A percentile compares a stretch with the other conserved stretches of the same genome.
phyloP scores from a whole-genome alignment of 2,329 filamentous ascomycete species.

The Sporothrix mexicana region DNA sequence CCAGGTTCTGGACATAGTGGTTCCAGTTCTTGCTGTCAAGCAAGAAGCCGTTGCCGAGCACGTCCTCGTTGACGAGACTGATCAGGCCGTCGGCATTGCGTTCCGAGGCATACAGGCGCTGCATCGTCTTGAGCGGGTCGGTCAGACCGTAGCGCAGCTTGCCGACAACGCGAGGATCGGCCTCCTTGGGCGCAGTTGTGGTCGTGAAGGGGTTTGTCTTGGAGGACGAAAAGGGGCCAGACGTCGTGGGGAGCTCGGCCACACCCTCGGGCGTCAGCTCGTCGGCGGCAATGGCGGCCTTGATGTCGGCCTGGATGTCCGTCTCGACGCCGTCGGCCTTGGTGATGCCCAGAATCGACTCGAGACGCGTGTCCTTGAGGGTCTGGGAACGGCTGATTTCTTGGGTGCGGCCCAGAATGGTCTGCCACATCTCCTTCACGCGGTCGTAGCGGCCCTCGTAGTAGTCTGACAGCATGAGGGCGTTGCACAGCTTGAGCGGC shows the following conservation, averaged over 20 bases:
- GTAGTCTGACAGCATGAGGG: slow-evolving; percentile 71
- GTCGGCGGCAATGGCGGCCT: background rate
- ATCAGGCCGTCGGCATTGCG: slow-evolving; percentile 56
- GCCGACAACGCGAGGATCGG: slow-evolving; percentile 47
- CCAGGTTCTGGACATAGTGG: slow-evolving; percentile 71
- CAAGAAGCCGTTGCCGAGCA: slow-evolving; percentile 70
- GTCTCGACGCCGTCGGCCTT: background rate
- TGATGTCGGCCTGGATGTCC: slow-evolving; percentile 30
- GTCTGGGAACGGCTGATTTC: slow-evolving; percentile 48
- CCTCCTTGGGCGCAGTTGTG: background rate
- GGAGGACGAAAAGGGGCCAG: background rate
- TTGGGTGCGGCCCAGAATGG: slow-evolving; percentile 61
- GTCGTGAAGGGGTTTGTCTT: too few species aligned
- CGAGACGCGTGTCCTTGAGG: slow-evolving; percentile 28
- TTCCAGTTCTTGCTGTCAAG: slow-evolving; percentile 84
- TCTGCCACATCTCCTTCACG: slow-evolving; percentile 70
- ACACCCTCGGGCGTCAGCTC: background rate
- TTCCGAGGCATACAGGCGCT: slow-evolving; percentile 51
- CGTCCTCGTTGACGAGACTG: slow-evolving; percentile 53
- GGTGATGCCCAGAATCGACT: slow-evolving; percentile 23
- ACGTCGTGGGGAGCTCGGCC: background rate
- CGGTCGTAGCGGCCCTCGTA: slow-evolving; percentile 62
- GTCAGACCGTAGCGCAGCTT: slow-evolving; percentile 60
- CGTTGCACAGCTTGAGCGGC: slow-evolving; percentile 62
- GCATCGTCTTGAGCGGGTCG: slow-evolving; percentile 57